Base-by-base conservation (phyloP, 352 stramenopile species). In the Phytophthora podocarpi region DNA sequence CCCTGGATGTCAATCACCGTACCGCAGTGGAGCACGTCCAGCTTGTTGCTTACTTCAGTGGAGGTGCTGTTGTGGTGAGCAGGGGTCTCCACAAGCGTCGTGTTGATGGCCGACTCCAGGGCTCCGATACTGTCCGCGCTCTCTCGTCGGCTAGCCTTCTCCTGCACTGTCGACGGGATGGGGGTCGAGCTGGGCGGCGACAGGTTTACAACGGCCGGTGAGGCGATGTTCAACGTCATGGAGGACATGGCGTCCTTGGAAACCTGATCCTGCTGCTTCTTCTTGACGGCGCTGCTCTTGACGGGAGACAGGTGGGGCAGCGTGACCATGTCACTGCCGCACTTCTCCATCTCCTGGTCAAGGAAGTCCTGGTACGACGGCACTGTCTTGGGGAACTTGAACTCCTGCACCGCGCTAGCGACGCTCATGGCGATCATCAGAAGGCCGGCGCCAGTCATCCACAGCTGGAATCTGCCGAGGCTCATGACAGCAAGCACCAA, bases 1-100 rank as follows among this genome's bases (percentile, higher is more conserved):
- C 82, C 82, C 59, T 91, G 78, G 28, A 91, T 80, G 54, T 91
- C 80, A 63, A 91, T 91, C 34, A 91, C 73, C 20, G 82, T 91
- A 39, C 82, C 82, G 41, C 80, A 91, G 72, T 91, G 79, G 42
- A 90, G 63, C 40, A 89, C 78, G 16, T 82, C 72, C n/a, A 91
- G 62, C 57, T 80, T 85, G 56, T 70, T 85, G 43, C 65, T 65
- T 15, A 76, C 46, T 50, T 87, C 74, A 10, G 58, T 47, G n/a
- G n/a, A n/a, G n/a, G 20, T 43, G 35, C 27, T 71, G 52, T 55
- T 71, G 23, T 34, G 48, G 16, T 28, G 52, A 26, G 20, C 18
- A 5, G 42, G 12, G 30, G 65, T 28, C 16, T 59, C 51, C 9
- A 63, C 53, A 3, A 61, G 31, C 11, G 64, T 64, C 43, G 48